These are phyloP conservation scores for Cenchrus americanus DNA, from an alignment of 176 grass and related monocot genomes.

Conservation along the genomic window DNA sequence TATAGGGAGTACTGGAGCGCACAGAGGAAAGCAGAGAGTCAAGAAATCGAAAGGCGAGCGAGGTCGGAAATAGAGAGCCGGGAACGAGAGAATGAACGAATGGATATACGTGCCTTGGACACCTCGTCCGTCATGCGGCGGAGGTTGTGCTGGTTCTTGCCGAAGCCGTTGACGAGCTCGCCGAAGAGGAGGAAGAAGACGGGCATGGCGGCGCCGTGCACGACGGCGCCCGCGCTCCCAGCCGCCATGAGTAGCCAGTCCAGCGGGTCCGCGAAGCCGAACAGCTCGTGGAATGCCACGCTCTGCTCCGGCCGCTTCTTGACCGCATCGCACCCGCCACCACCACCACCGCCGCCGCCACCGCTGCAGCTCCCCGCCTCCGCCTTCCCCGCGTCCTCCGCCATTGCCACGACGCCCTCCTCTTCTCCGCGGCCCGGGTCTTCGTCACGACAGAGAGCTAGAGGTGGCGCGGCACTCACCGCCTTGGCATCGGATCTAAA, in stretches of 20 bases:
- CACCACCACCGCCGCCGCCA: background rate
- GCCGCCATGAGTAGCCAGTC: constrained; percentile 82
- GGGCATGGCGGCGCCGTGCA: constrained; percentile 87
- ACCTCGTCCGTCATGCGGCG: constrained; percentile 86
- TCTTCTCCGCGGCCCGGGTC: background rate
- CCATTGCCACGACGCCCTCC: constrained; percentile 35
- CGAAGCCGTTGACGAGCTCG: constrained; percentile 91
- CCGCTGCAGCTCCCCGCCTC: constrained; percentile 36
- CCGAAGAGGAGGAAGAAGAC: constrained; percentile 94
- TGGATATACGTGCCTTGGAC: constrained; percentile 54
- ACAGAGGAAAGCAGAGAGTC: background rate
- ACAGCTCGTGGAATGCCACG: constrained; percentile 77
- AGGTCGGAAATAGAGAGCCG: background rate
- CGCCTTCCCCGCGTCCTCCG: constrained; percentile 52
- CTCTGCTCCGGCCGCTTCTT: constrained; percentile 72
- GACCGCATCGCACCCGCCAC: constrained; percentile 25
- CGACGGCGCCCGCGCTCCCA: constrained; percentile 71
- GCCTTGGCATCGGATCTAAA: constrained; percentile 52
- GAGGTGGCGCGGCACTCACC: background rate
- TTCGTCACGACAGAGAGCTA: background rate
- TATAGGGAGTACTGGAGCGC: constrained; percentile 81
- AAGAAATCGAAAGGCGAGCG: background rate
- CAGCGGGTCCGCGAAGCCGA: constrained; percentile 76
- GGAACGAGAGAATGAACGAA: no score
- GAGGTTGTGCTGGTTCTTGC: constrained; percentile 83